Conservation (phyloP, 768 basidiomycete genomes). For the Mycena epipterygia region DNA sequence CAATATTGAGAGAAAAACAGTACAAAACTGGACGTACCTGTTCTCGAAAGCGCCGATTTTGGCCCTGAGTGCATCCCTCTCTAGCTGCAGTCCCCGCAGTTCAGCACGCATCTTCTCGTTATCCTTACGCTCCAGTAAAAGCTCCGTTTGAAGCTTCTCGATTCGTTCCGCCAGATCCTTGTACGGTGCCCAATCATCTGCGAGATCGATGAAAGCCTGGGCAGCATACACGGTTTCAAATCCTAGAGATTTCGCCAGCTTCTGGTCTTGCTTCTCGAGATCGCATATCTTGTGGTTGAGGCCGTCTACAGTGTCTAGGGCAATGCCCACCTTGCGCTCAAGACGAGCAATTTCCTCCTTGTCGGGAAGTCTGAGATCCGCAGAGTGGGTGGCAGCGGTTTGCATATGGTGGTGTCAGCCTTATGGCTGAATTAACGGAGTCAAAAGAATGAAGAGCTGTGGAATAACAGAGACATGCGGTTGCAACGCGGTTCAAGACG, state of each 20-base stretch:
- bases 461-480: background rate
- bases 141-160: background rate
- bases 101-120: background rate
- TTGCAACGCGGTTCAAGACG: background rate
- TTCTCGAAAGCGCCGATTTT: background rate
- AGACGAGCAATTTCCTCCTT: background rate
- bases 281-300: background rate
- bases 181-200: slow-evolving; percentile 3
- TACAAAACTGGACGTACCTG: background rate
- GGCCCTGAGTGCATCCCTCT: slow-evolving; percentile 1
- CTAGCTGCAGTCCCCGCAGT: background rate
- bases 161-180: slow-evolving; percentile 10
- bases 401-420: slow-evolving; percentile 14
- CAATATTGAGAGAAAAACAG: background rate
- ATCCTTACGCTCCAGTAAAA: too few relatives aligned
- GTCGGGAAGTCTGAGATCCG: background rate
- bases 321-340: background rate
- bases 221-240: slow-evolving; percentile 6
- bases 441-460: background rate
- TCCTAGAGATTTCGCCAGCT: slow-evolving; percentile 18
- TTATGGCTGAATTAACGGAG: background rate
- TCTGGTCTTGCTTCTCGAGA: background rate
- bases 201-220: slow-evolving; percentile 14
- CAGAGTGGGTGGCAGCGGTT: background rate
- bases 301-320: background rate